phyloP scores from a whole-genome alignment of 2,329 filamentous ascomycete genomes.

The Metarhizium album region DNA sequence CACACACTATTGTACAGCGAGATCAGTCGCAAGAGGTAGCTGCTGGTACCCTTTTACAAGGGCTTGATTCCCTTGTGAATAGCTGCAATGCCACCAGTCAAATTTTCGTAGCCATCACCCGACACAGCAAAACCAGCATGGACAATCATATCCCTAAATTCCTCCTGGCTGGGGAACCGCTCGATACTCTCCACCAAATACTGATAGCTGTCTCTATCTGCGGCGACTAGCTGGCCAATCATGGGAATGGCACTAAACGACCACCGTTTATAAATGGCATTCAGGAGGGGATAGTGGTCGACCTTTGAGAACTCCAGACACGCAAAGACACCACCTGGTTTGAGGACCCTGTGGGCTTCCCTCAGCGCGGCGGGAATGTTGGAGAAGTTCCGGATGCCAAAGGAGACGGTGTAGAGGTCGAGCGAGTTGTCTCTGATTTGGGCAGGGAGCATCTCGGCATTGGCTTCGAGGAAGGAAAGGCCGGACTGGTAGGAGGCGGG shows the following conservation, averaged over 20 bases:
- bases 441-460: conserved; percentile 64
- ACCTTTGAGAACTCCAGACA: conserved; percentile 89
- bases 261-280: conserved; percentile 88
- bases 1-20: neutral
- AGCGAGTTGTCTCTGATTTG: conserved; percentile 59
- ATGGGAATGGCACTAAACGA: conserved; percentile 89
- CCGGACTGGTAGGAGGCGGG: conserved; percentile 43
- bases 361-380: conserved; percentile 73
- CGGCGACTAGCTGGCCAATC: conserved; percentile 89
- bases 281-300: conserved; percentile 65
- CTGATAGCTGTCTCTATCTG: conserved; percentile 92
- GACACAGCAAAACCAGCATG: conserved; percentile 79
- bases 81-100: conserved; percentile 86
- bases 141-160: conserved; percentile 74
- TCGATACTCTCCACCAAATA: conserved; percentile 98
- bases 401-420: conserved; percentile 94
- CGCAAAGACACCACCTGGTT: conserved; percentile 90
- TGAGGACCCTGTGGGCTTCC: conserved; percentile 80
- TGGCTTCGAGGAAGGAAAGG: conserved; percentile 76
- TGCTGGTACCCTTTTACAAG: conserved; percentile 18
- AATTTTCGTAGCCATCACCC: conserved; percentile 74
- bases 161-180: conserved; percentile 73
- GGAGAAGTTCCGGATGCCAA: conserved; percentile 95
- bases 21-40: neutral
- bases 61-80: conserved; percentile 97